phyloP scores from a whole-genome alignment of 495 filamentous ascomycete species.

The Talaromyces trachyspermus region DNA sequence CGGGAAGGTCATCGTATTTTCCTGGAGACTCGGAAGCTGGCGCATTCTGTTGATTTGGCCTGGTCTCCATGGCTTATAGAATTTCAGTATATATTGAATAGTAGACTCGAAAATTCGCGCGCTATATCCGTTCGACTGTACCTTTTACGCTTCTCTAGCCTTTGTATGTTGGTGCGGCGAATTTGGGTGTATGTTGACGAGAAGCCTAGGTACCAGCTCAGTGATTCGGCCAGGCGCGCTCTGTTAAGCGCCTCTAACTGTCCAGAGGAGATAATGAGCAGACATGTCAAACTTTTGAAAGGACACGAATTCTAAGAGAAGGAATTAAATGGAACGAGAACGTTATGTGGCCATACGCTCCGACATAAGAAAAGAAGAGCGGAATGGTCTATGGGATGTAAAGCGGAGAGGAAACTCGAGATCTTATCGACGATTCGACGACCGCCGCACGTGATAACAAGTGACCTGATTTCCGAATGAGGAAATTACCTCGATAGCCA shows the following conservation, averaged over 20 bases:
- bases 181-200: not conserved
- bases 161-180: not conserved
- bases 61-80: constrained; percentile 3
- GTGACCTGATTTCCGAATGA: too few species aligned
- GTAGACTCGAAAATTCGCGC: too few species aligned
- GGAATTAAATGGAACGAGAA: too few species aligned
- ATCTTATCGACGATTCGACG: constrained; percentile 4
- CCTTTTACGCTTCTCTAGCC: not conserved
- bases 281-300: not conserved
- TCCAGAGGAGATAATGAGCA: not conserved
- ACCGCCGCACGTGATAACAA: not conserved
- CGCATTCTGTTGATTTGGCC: not conserved
- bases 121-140: too few species aligned
- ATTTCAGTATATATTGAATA: too few species aligned
- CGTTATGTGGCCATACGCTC: too few species aligned
- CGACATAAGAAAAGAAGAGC: too few species aligned
- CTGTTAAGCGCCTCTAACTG: not conserved
- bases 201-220: too few species aligned
- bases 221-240: not conserved
- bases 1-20: constrained; percentile 22
- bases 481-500: not conserved
- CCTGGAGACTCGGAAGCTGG: constrained; percentile 17
- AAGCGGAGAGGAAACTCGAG: constrained; percentile 3
- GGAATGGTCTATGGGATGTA: not conserved
- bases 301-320: too few species aligned